A percentile compares a stretch with the other conserved stretches of the same genome.
These are phyloP conservation scores for Gaertneriomyces sp. DNA, from an alignment of 192 early-diverging fungal species.

Conservation along the genomic window DNA sequence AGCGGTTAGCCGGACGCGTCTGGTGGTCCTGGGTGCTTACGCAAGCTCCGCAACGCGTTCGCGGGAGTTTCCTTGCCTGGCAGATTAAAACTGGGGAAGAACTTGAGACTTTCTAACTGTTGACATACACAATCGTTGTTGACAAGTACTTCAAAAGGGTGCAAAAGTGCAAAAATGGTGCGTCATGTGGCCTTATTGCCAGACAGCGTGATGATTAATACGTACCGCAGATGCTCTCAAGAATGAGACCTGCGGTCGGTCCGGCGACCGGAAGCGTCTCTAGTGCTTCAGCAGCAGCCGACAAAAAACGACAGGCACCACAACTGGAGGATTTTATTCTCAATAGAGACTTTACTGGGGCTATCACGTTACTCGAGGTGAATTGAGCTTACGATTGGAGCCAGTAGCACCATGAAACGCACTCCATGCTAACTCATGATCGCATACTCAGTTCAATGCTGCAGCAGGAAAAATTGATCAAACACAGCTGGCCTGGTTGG, in stretches of 20 bases:
- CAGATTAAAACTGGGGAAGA: no score
- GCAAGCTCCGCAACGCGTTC: no score
- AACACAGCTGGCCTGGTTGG: slow-evolving; percentile 50
- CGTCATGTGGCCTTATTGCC: no score
- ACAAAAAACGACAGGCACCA: slow-evolving; percentile 48
- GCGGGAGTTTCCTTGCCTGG: no score
- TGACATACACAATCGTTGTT: no score
- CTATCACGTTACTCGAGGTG: slow-evolving; percentile 58
- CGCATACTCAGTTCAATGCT: slow-evolving; percentile 43
- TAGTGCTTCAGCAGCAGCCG: slow-evolving; percentile 17
- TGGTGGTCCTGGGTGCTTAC: no score
- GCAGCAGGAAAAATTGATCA: slow-evolving; percentile 43
- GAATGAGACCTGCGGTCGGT: slow-evolving; percentile 51
- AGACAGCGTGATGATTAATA: neutral
- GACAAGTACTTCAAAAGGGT: no score
- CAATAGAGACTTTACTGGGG: slow-evolving; percentile 54
- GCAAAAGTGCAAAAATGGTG: no score
- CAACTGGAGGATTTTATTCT: slow-evolving; percentile 52
- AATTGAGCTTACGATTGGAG: neutral
- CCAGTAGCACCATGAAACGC: no score
- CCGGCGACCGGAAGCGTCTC: neutral
- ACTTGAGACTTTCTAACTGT: no score
- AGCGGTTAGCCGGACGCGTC: no score
- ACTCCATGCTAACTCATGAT: no score
- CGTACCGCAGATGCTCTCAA: slow-evolving; percentile 49